These are phyloP conservation scores for Scedosporium aurantiacum DNA, from an alignment of 2,329 filamentous ascomycete genomes.

Conservation along the genomic window DNA sequence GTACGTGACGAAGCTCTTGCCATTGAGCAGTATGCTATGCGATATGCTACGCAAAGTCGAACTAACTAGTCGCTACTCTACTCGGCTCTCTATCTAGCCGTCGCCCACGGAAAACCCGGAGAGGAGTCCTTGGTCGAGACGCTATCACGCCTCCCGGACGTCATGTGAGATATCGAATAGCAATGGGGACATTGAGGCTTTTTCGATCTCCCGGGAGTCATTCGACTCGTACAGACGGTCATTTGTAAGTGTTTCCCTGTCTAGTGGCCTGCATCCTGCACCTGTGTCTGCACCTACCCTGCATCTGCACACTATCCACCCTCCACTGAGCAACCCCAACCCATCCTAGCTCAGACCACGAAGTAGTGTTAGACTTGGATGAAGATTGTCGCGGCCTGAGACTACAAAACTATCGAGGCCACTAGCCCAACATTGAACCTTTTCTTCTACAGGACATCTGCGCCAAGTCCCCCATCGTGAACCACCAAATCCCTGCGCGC, in stretches of 20 bases:
- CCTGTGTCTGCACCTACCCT: no score
- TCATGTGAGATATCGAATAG: slow-evolving; percentile 49
- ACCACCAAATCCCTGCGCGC: slow-evolving; percentile 50
- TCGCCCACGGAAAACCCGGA: slow-evolving; percentile 81
- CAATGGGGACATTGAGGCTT: slow-evolving; percentile 77
- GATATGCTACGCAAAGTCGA: not conserved
- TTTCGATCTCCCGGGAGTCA: slow-evolving; percentile 90
- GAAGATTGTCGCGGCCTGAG: no score
- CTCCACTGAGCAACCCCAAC: not conserved
- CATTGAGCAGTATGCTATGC: no score
- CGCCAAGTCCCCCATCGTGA: slow-evolving; percentile 65
- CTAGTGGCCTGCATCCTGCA: not conserved
- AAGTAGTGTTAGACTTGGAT: no score
- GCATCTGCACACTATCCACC: not conserved
- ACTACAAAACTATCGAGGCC: no score
- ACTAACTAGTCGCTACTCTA: not conserved
- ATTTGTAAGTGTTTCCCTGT: slow-evolving; percentile 55
- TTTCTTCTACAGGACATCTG: slow-evolving; percentile 62
- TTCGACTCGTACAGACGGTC: slow-evolving; percentile 95
- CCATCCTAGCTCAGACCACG: no score
- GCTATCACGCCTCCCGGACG: slow-evolving; percentile 38
- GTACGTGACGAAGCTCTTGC: slow-evolving; percentile 40
- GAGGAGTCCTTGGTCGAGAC: slow-evolving; percentile 42
- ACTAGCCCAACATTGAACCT: not conserved
- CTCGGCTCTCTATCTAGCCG: slow-evolving; percentile 39